phyloP scores from a whole-genome alignment of 257 asterid genomes.

The Fraxinus cuspidata region DNA sequence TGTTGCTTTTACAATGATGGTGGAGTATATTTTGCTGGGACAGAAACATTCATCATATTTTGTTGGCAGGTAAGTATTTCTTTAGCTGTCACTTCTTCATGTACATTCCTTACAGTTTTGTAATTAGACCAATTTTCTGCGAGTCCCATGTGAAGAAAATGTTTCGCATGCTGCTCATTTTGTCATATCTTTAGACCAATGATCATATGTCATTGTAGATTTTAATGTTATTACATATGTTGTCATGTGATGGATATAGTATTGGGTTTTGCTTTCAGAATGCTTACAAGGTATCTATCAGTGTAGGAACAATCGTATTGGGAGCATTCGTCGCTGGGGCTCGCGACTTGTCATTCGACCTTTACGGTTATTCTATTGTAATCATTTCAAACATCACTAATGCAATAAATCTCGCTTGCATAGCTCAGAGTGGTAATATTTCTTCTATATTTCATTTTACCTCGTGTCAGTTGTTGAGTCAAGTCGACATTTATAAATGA shows the following conservation, averaged over 20 bases:
- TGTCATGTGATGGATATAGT: no score
- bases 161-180: no score
- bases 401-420: conserved; percentile 31
- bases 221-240: no score
- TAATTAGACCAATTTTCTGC: no score
- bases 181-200: neutral
- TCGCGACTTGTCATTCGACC: conserved; percentile 28
- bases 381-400: conserved; percentile 24
- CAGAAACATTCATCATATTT: conserved; percentile 15
- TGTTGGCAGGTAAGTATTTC: conserved; percentile 24
- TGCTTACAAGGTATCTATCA: conserved; percentile 10
- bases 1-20: conserved; percentile 29
- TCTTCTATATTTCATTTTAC: neutral
- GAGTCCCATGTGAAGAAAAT: no score
- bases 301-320: conserved; percentile 30
- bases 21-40: conserved; percentile 20
- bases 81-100: neutral
- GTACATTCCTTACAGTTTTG: no score
- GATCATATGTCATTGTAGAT: neutral
- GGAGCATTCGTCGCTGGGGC: conserved; percentile 33
- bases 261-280: neutral
- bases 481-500: neutral
- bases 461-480: neutral
- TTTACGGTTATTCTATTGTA: conserved; percentile 23
- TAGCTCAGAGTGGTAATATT: conserved; percentile 25